Percentiles rank a stretch among this genome's conserved stretches.
phyloP scores from a whole-genome alignment of 192 early-diverging fungal species.

The Chytriomyces sp. region DNA sequence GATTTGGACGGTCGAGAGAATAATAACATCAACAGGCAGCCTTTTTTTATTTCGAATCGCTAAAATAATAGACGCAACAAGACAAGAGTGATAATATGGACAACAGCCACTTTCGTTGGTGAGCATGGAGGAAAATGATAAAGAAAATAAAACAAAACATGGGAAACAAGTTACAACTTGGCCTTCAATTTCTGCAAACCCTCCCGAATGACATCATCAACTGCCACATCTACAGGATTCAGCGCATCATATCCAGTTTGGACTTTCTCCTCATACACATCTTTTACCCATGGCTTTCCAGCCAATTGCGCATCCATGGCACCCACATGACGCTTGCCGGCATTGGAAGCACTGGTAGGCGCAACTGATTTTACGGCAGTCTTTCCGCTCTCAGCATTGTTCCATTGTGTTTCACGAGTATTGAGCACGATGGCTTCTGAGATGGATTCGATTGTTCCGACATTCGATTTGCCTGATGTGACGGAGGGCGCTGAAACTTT shows the following conservation, averaged over 20 bases:
- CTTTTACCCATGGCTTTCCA: conserved; percentile 11
- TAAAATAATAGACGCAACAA: too few relatives aligned
- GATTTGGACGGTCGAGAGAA: too few relatives aligned
- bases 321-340: not conserved
- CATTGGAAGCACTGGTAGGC: not conserved
- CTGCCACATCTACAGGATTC: conserved; percentile 31
- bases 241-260: not conserved
- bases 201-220: conserved; percentile 23
- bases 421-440: conserved; percentile 11
- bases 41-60: too few relatives aligned
- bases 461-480: not conserved
- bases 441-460: conserved; percentile 13
- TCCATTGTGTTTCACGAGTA: conserved; percentile 26
- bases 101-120: too few relatives aligned
- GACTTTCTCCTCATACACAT: conserved; percentile 3
- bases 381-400: conserved; percentile 5
- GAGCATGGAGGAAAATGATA: not conserved
- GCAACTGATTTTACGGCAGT: not conserved
- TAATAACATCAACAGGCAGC: too few relatives aligned
- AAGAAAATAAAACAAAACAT: not conserved
- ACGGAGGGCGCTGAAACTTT: not conserved
- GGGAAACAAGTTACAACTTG: conserved; percentile 15
- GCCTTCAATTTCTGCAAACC: conserved; percentile 25
- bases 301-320: conserved; percentile 11
- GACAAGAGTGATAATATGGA: too few relatives aligned